Evolutionary conservation across 2,329 filamentous ascomycete genomes (phyloP).

Genomic region (Monilinia vaccinii-corymbosi): DNA sequence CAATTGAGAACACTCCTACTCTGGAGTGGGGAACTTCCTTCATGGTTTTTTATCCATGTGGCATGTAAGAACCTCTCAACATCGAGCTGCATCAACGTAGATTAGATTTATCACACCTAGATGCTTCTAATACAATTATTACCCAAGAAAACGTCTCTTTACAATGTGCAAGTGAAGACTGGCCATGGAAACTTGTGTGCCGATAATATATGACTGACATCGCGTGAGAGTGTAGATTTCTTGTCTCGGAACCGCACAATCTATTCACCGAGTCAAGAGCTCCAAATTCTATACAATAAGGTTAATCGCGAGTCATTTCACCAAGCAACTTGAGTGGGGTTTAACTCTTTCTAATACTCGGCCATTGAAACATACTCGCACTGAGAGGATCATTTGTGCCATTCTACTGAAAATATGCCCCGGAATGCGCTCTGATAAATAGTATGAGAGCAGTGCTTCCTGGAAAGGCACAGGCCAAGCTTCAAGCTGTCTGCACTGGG

Average conservation of each 20-base stretch:
- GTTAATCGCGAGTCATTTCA: neutral
- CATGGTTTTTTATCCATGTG: neutral
- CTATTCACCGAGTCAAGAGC: slow-evolving; percentile 2
- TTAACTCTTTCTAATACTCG: neutral
- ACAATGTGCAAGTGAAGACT: neutral
- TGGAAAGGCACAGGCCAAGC: slow-evolving; percentile 66
- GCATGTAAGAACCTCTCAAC: neutral
- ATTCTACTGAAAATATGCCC: slow-evolving; percentile 6
- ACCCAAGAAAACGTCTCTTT: neutral
- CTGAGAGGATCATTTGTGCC: neutral
- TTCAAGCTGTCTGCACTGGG: slow-evolving; percentile 67
- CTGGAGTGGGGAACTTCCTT: neutral
- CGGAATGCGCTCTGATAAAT: slow-evolving; percentile 20
- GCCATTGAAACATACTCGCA: neutral
- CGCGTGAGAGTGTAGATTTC: neutral
- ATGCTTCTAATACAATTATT: neutral
- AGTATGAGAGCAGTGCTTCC: slow-evolving; percentile 73
- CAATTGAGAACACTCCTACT: neutral
- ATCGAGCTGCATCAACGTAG: neutral
- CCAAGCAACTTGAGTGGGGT: neutral
- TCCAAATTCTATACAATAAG: neutral
- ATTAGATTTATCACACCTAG: neutral
- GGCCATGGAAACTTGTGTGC: neutral
- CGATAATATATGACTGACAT: neutral
- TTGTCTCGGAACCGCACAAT: slow-evolving; percentile 7